Percentiles rank a stretch among this genome's conserved stretches.
Evolutionary conservation across 2,329 filamentous ascomycete genomes (phyloP).

Genomic region (Aspergillus sp.): DNA sequence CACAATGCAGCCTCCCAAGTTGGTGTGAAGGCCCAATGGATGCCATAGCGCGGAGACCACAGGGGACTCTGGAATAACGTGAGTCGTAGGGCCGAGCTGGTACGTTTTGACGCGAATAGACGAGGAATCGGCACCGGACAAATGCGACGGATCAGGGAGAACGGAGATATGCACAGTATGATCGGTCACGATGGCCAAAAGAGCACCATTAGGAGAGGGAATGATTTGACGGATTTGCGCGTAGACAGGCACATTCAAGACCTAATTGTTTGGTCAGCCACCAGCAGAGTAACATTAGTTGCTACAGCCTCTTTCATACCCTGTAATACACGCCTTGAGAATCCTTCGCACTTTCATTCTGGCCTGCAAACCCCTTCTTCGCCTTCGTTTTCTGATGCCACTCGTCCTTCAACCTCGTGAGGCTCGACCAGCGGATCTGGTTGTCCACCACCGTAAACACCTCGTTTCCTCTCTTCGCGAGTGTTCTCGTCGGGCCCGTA

Average conservation of each 20-base stretch:
- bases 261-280: conserved; percentile 38
- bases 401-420: conserved; percentile 66
- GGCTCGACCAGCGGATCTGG: conserved; percentile 84
- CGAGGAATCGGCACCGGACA: conserved; percentile 58
- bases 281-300: not conserved
- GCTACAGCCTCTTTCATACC: conserved; percentile 12
- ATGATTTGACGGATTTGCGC: conserved; percentile 77
- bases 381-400: conserved; percentile 36
- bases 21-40: conserved; percentile 62
- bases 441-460: conserved; percentile 82
- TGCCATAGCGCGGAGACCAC: conserved; percentile 85
- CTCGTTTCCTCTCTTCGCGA: conserved; percentile 76
- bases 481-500: conserved; percentile 48
- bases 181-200: conserved; percentile 74
- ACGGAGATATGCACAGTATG: conserved; percentile 82
- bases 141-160: conserved; percentile 71
- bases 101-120: conserved; percentile 76
- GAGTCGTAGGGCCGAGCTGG: conserved; percentile 84
- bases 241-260: conserved; percentile 67
- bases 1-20: conserved; percentile 67
- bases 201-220: conserved; percentile 73
- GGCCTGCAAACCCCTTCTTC: conserved; percentile 18
- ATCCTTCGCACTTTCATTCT: conserved; percentile 16
- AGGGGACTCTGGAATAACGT: conserved; percentile 76
- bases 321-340: conserved; percentile 18